Evolutionary conservation across 2,329 filamentous ascomycete species (phyloP).

Genomic region (Beauveria rudraprayagi): DNA sequence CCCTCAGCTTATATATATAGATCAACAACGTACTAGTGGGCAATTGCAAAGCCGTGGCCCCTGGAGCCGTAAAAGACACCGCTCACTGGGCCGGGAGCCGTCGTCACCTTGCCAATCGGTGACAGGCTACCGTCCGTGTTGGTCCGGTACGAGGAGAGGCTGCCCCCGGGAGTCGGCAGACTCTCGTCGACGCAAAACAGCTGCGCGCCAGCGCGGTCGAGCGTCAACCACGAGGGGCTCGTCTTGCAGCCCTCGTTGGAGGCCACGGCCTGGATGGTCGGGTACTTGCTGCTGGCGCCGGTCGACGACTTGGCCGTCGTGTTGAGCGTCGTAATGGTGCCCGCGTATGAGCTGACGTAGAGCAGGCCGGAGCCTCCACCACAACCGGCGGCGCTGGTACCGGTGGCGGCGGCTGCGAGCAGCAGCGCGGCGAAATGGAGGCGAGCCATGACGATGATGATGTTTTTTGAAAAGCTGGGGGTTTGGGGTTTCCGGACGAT

Average conservation of each 20-base stretch:
- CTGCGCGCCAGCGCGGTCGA: slow-evolving; percentile 39
- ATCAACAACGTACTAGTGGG: slow-evolving; percentile 36
- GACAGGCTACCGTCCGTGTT: slow-evolving; percentile 31
- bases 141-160: slow-evolving; percentile 35
- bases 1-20: too few relatives aligned
- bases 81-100: slow-evolving; percentile 35
- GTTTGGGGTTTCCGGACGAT: too few relatives aligned
- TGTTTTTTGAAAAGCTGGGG: not conserved
- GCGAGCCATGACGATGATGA: not conserved
- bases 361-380: slow-evolving; percentile 27
- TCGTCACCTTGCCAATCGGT: slow-evolving; percentile 27
- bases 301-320: slow-evolving; percentile 22
- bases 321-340: slow-evolving; percentile 40
- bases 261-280: slow-evolving; percentile 31
- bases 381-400: slow-evolving; percentile 17
- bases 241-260: slow-evolving; percentile 40
- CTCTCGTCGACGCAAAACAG: slow-evolving; percentile 57
- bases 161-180: slow-evolving; percentile 36
- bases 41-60: slow-evolving; percentile 30
- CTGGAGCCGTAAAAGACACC: slow-evolving; percentile 34
- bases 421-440: slow-evolving; percentile 11
- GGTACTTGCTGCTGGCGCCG: slow-evolving; percentile 19
- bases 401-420: slow-evolving; percentile 8
- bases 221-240: slow-evolving; percentile 53
- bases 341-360: slow-evolving; percentile 42